A percentile compares a stretch with the other conserved stretches of the same genome.
Conservation (phyloP, 352 stramenopile species). For the Aphanomyces cochlioides region DNA sequence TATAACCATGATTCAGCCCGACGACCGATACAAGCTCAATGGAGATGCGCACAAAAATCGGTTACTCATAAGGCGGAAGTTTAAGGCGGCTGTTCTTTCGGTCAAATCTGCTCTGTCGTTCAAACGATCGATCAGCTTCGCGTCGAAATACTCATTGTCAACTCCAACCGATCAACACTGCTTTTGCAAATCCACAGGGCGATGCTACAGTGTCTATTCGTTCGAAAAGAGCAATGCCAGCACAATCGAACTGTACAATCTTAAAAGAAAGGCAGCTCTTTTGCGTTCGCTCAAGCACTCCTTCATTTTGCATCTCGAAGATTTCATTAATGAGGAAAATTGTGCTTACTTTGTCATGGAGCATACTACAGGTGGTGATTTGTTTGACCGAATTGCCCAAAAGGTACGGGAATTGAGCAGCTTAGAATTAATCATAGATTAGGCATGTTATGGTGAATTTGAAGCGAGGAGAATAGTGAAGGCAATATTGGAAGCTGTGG, state of each 20-base stretch:
- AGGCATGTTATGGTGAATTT: conserved; percentile 80
- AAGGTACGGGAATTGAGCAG: conserved; percentile 36
- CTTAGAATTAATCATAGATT: neutral
- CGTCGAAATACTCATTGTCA: neutral
- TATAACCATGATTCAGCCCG: neutral
- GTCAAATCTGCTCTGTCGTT: conserved; percentile 37
- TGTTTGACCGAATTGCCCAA: conserved; percentile 84
- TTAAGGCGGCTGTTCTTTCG: conserved; percentile 54
- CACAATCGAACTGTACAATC: neutral
- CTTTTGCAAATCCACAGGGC: neutral
- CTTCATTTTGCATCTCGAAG: conserved; percentile 75
- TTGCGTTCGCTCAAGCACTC: conserved; percentile 78
- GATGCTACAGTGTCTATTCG: neutral
- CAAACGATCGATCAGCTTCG: neutral
- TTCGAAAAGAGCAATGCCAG: neutral
- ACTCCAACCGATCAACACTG: neutral
- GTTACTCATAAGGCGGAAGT: neutral
- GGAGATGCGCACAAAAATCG: neutral
- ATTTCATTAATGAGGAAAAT: conserved; percentile 87
- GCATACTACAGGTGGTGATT: conserved; percentile 81
- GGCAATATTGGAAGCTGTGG: neutral
- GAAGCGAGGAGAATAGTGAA: conserved; percentile 55
- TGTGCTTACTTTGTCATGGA: conserved; percentile 96
- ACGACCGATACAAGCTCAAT: too few relatives aligned
- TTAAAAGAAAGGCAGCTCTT: conserved; percentile 36